Evolutionary conservation across 208 protist species (phyloP), one percentile per base, ranked within the genome.

Genomic region (Acanthamoeba healyi): DNA sequence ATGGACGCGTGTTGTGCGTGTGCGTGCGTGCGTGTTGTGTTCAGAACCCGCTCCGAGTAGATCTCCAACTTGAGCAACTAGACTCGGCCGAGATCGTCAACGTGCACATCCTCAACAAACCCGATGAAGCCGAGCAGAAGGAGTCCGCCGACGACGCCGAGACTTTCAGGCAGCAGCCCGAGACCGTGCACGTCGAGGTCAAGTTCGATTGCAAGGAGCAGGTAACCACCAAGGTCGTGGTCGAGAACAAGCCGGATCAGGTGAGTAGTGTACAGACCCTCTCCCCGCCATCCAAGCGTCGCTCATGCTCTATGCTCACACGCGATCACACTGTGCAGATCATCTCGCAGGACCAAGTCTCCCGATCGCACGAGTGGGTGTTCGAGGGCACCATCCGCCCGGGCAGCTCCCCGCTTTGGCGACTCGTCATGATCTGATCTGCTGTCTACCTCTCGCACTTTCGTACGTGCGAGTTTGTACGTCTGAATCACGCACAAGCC

Each of bases 171-270:
- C 12, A 36, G 29, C 29, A 65, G 56, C 15, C n/a, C 4, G 63
- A 72, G 29, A 72, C 63, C 63, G 63, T 36, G 7, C 63, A 74
- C 36, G 44, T 74, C 14, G 65, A 74, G 26, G 65, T 74, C 65
- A 74, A 44, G 36, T 74, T 74, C 26, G 17, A 17, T n/a, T 74
- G 34, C 65, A 5, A 44, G 65, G 65, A 74, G 17, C 32, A 44
- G 29, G 1, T 40, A 1, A 74, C 65, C 29, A 74, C 65, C 4
- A 5, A 44, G 6, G 29, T 74, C 15, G 65, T 44, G 22, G 65
- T 44, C 65, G 34, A 74, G 22, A 15, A 44, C 65, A 74, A 36
- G 19, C 65, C n/a, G 17, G 4, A 29, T 7, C 1, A 74, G 65
- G 65, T 74, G 14, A 14, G 29, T n/a, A n/a, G n/a, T n/a, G n/a